Evolutionary conservation across 441 rosid species (phyloP), one percentile per base, ranked within the genome.

Genomic region (Sinapis alba): DNA sequence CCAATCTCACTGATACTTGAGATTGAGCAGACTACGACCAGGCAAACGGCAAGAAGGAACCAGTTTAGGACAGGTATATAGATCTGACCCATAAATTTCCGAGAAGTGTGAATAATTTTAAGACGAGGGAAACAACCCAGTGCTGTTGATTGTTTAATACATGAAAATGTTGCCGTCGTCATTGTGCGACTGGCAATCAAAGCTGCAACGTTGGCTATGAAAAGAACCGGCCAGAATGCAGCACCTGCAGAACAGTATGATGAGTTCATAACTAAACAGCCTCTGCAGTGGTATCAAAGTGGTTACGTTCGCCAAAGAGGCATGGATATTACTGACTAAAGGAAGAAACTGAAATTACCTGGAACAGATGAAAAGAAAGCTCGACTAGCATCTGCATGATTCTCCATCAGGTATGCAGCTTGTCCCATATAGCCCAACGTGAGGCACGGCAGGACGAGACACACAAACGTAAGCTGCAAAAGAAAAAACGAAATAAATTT

Each of bases 131-230:
- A 95, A 74, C 98, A 93, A 60, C 99, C 99, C 68, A 95, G 94
- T 34, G 89, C 95, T 43, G 91, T 90, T 80, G 98, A 91, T 78
- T 95, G 99, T 81, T 95, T 95, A 80, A 95, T 90, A 74, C 99
- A 95, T 0, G 99, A 95, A 87, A 95, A 95, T n/a, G 98, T 95
- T 23, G 99, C 99, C 6, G 97, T 90, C 54, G 98, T 95, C 98
- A 95, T 93, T 43, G 97, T 84, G 67, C 99, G 93, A 71, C 99
- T 91, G 58, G 99, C 97, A 85, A 95, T 95, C 62, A 93, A 74
- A 54, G 99, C 99, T 47, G 99, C 99, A 63, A 93, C 67, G 45
- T 89, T 96, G 67, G 98, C 99, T 79, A 91, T 82, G 61, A 91
- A 50, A 63, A 96, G 83, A 74, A 93, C 83, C 23, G 89, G 91